Conservation (phyloP, 2,329 filamentous ascomycete species). For the Fusarium newnesense region DNA sequence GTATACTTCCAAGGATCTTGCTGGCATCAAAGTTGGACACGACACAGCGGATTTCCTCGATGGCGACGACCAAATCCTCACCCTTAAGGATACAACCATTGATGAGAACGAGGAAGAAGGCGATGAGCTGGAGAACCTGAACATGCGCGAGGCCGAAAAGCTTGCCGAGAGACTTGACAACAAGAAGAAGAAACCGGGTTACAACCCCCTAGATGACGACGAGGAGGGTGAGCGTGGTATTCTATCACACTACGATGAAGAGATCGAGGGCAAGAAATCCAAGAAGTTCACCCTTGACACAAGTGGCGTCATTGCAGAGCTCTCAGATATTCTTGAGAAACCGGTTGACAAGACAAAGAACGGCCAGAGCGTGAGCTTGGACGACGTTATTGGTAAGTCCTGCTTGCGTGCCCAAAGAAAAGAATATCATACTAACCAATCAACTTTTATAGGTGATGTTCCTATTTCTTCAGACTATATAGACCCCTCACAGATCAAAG, state of each 20-base stretch:
- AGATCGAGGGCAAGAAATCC: slow-evolving; percentile 88
- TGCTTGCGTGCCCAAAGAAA: neutral
- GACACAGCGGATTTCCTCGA: slow-evolving; percentile 84
- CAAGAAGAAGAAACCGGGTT: slow-evolving; percentile 90
- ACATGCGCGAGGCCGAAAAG: slow-evolving; percentile 77
- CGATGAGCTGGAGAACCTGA: slow-evolving; percentile 86
- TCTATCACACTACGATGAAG: slow-evolving; percentile 93
- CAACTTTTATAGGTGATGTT: slow-evolving; percentile 35
- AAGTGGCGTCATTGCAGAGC: slow-evolving; percentile 74
- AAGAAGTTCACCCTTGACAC: slow-evolving; percentile 90
- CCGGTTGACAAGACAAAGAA: slow-evolving; percentile 68
- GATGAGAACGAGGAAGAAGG: slow-evolving; percentile 85
- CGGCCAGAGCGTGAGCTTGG: slow-evolving; percentile 78
- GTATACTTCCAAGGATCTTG: slow-evolving; percentile 87
- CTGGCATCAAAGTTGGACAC: slow-evolving; percentile 92
- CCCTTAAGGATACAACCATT: slow-evolving; percentile 92
- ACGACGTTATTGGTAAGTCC: slow-evolving; percentile 73
- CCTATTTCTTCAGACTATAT: slow-evolving; percentile 82
- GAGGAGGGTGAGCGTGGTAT: slow-evolving; percentile 73
- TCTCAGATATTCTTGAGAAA: slow-evolving; percentile 65
- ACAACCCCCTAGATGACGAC: slow-evolving; percentile 83
- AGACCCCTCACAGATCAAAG: slow-evolving; percentile 85
- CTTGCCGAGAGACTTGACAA: slow-evolving; percentile 80
- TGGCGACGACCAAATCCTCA: slow-evolving; percentile 87
- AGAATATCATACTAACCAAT: slow-evolving; percentile 13